These are phyloP conservation scores for Colletotrichum cuscutae DNA, from an alignment of 2,329 filamentous ascomycete genomes.

Conservation along the genomic window DNA sequence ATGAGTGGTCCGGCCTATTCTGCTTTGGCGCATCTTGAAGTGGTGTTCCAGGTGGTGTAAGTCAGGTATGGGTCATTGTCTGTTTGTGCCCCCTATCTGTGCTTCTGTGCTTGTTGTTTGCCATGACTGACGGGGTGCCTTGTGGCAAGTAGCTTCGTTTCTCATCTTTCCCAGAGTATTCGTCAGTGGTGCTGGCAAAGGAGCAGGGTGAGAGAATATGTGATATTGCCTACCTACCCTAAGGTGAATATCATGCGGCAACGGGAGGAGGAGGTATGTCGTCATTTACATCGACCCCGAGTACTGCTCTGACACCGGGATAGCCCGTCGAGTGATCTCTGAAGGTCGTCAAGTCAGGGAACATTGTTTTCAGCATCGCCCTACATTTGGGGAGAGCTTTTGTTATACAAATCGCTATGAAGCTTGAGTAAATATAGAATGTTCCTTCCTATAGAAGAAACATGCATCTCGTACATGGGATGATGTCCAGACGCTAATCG, in stretches of 20 bases:
- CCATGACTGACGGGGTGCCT: neutral
- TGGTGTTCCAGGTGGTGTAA: neutral
- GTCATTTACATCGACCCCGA: too few relatives aligned
- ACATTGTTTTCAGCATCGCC: neutral
- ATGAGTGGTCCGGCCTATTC: neutral
- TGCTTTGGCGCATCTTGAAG: neutral
- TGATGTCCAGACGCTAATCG: neutral
- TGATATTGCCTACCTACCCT: too few relatives aligned
- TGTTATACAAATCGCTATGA: constrained; percentile 2
- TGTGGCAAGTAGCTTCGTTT: too few relatives aligned
- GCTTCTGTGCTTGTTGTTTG: neutral
- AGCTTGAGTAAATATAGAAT: neutral
- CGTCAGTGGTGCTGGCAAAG: too few relatives aligned
- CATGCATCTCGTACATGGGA: neutral
- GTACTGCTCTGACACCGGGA: too few relatives aligned
- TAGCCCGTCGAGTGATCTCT: too few relatives aligned
- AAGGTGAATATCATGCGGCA: too few relatives aligned
- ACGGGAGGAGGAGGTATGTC: too few relatives aligned
- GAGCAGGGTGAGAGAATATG: too few relatives aligned
- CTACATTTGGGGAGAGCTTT: neutral
- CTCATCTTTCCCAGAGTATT: too few relatives aligned
- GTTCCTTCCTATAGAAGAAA: neutral
- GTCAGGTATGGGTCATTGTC: neutral
- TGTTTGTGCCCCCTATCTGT: neutral
- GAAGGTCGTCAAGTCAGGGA: too few relatives aligned